phyloP scores from a whole-genome alignment of 1,284 basidiomycete genomes.

The Pholiota adiposa region DNA sequence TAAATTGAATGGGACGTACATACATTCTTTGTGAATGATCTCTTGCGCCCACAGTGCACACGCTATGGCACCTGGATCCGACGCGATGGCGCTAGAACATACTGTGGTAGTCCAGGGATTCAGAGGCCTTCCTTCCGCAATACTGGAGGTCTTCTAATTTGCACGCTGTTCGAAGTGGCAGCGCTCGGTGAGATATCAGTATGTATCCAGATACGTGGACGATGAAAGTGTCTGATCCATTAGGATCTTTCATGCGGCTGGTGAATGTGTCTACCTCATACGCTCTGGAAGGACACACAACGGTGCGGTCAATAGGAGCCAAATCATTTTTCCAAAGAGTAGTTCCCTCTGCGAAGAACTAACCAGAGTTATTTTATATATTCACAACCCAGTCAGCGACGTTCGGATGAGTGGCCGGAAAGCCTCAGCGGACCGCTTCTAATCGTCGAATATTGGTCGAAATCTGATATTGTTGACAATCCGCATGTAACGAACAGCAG shows the following conservation, averaged over 20 bases:
- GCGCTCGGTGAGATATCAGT: neutral
- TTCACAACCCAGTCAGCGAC: neutral
- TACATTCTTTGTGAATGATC: neutral
- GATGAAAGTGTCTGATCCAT: too few relatives aligned
- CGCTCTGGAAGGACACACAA: neutral
- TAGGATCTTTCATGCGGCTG: too few relatives aligned
- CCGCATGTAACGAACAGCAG: neutral
- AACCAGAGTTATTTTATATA: neutral
- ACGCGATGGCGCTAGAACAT: neutral
- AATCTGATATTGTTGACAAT: neutral
- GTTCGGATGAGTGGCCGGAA: neutral
- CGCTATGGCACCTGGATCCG: neutral
- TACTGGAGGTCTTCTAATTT: neutral
- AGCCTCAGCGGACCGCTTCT: neutral
- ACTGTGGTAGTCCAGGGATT: neutral
- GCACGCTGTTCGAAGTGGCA: neutral
- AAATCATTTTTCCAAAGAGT: conserved; percentile 5
- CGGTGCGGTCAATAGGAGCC: neutral
- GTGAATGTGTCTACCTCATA: too few relatives aligned
- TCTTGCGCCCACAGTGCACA: neutral
- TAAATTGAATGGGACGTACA: neutral
- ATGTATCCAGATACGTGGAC: too few relatives aligned
- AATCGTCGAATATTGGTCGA: neutral
- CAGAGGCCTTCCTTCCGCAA: neutral
- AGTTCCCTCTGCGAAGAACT: neutral